Base-by-base conservation (phyloP, 2,329 filamentous ascomycete species). In the Hawksworthiomyces lignivorus region DNA sequence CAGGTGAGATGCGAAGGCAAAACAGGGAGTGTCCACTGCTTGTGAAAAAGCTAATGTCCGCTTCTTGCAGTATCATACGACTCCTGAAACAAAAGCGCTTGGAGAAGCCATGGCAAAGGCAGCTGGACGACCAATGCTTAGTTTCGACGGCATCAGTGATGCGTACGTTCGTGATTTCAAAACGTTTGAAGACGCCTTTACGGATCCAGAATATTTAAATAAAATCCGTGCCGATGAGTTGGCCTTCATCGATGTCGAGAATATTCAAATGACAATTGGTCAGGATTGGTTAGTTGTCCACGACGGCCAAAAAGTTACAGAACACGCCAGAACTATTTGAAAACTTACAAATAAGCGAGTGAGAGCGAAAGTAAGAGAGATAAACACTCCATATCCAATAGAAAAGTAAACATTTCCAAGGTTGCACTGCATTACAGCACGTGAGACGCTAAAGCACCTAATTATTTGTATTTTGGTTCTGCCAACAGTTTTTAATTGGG, bases 241-340 rank as follows among this genome's bases (percentile, higher is more conserved):
- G 20, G 37, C 36, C 2, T 44, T 46, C 8, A 46, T 46, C 28
- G 44, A 46, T 10, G 41, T 47, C 11, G 45, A 44, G 5, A 47
- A 44, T 30, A 28, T 44, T 6, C 45, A 47, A n/a, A 47, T 47
- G 41, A 40, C 45, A 2, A 44, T 44, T 9, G 45, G 38, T 6
- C 32, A 44, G 24, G 45, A 44, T 17, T 47, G 36, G 34, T 30
- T 36, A n/a, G 41, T 46, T 9, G 28, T 46, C 5, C 12, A 32
- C 15, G 48, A 48, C 38, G 50, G 51, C 5, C 36, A 52, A 27
- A 41, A 39, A 36, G 46, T 54, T 1, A 45, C 27, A 7, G 41
- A 41, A 37, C 50, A 51, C 19, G 26, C 18, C n/a, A n/a, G n/a
- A n/a, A n/a, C n/a, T n/a, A n/a, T n/a, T n/a, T n/a, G n/a, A n/a